These are phyloP conservation scores for Priceomyces carsonii DNA, from an alignment of 805 yeast genomes.

Conservation along the genomic window DNA sequence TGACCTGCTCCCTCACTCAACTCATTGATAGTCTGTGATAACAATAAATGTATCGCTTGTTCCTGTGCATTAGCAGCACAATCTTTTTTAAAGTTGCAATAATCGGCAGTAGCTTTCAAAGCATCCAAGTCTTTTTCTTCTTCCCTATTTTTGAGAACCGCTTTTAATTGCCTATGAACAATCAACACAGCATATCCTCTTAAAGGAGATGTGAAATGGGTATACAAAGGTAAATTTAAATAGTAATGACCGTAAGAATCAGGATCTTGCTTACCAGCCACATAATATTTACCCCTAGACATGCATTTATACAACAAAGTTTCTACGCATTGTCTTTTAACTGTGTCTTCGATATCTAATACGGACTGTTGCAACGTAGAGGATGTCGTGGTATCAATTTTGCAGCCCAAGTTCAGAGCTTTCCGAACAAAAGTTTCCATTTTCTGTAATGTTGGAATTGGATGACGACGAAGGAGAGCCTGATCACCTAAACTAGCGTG, in stretches of 20 bases:
- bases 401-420: slow-evolving; percentile 63
- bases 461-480: slow-evolving; percentile 85
- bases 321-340: slow-evolving; percentile 72
- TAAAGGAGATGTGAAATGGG: slow-evolving; percentile 92
- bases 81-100: slow-evolving; percentile 93
- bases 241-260: slow-evolving; percentile 79
- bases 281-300: slow-evolving; percentile 81
- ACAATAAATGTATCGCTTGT: slow-evolving; percentile 84
- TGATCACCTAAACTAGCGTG: slow-evolving; percentile 75
- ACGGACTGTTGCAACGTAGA: slow-evolving; percentile 73
- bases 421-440: slow-evolving; percentile 77
- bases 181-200: slow-evolving; percentile 89
- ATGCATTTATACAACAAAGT: slow-evolving; percentile 78
- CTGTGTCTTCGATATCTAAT: slow-evolving; percentile 58
- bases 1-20: slow-evolving; percentile 76
- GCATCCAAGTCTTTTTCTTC: slow-evolving; percentile 59
- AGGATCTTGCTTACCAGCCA: slow-evolving; percentile 85
- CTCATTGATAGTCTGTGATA: slow-evolving; percentile 81
- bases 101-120: slow-evolving; percentile 80
- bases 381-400: slow-evolving; percentile 72
- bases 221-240: slow-evolving; percentile 79
- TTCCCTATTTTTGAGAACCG: slow-evolving; percentile 47
- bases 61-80: slow-evolving; percentile 93
- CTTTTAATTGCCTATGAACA: slow-evolving; percentile 88
- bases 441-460: slow-evolving; percentile 78